Evolutionary conservation across 768 basidiomycete species (phyloP), one percentile per base, ranked within the genome.

Genomic region (Panaeolus papilionaceus): DNA sequence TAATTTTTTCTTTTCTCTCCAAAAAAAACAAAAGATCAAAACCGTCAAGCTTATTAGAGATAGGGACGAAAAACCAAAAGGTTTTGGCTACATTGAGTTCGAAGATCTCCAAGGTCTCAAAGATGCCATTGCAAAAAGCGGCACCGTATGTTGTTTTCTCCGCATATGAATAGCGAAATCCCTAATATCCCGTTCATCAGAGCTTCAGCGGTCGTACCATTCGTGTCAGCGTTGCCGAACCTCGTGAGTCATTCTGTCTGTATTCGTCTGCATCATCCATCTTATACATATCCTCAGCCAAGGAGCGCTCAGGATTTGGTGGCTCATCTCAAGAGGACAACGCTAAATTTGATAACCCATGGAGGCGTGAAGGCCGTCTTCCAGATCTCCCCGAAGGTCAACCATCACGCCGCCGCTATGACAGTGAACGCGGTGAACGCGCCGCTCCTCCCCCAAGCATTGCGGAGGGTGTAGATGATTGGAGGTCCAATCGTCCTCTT

Each of bases 71-170:
- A 95, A 95, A 76, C 94, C 96, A 20, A 98, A 98, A 79, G 98
- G 98, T 0, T 99, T 98, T 80, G 98, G 97, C 39, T 99, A 99
- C 77, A 89, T 98, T 67, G 98, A 99, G 76, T 99, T 99, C 74
- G 86, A 85, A n/a, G 92, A 91, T 64, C 74, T 95, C 66, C 94
- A 96, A 20, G 91, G 88, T 61, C 81, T 99, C 63, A 96, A 96
- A 80, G 89, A 90, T 67, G 98, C 92, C 4, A 80, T 99, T 42
- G 79, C 83, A 23, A 91, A 88, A 79, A 86, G 83, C 28, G 93
- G 92, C 64, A 77, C 85, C 38, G 94, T 95, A 68, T 75, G 93
- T 79, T 38, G 18, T 38, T 63, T 49, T 47, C 44, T 9, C 20
- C 23, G 23, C 49, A 58, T 23, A 61, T 23, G 16, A 20, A 62